Evolutionary conservation across 371 early-diverging fungal genomes (phyloP).

Genomic region (Mucor sp.): DNA sequence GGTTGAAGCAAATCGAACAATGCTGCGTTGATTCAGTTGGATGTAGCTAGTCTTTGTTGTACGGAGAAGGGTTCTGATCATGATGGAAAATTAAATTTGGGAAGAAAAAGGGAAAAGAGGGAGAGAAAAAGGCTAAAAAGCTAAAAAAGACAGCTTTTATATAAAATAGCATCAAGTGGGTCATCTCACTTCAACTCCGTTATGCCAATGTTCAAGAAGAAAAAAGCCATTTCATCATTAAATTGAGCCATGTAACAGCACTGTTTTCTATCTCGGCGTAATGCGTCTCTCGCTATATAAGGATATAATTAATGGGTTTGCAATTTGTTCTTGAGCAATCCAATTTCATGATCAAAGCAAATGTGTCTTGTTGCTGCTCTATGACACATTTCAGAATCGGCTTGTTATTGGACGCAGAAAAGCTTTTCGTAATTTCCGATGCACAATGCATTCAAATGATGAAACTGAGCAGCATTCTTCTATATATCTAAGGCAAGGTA

Average conservation of each 20-base stretch:
- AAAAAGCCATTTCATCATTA: not conserved
- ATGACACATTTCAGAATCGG: not conserved
- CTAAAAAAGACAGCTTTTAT: not conserved
- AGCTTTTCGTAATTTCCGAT: not conserved
- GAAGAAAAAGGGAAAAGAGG: conserved; percentile 1
- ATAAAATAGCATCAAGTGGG: not conserved
- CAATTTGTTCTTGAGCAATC: not conserved
- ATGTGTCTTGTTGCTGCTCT: not conserved
- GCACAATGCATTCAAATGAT: not conserved
- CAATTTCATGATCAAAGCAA: not conserved
- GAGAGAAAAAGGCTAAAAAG: not conserved
- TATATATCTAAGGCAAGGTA: not conserved
- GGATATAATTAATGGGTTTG: not conserved
- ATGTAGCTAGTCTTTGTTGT: conserved; percentile 4
- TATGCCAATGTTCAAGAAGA: not conserved
- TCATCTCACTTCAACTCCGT: not conserved
- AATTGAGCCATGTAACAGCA: too few relatives aligned
- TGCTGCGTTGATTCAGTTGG: conserved; percentile 8
- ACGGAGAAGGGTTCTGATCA: conserved; percentile 21
- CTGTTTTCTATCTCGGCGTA: not conserved
- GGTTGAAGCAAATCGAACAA: conserved; percentile 9
- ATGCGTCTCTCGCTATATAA: not conserved
- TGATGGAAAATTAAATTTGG: not conserved
- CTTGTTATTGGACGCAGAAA: not conserved
- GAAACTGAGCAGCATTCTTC: not conserved